Conservation (phyloP, 371 early-diverging fungal genomes). For the Entomophthora muscae region DNA sequence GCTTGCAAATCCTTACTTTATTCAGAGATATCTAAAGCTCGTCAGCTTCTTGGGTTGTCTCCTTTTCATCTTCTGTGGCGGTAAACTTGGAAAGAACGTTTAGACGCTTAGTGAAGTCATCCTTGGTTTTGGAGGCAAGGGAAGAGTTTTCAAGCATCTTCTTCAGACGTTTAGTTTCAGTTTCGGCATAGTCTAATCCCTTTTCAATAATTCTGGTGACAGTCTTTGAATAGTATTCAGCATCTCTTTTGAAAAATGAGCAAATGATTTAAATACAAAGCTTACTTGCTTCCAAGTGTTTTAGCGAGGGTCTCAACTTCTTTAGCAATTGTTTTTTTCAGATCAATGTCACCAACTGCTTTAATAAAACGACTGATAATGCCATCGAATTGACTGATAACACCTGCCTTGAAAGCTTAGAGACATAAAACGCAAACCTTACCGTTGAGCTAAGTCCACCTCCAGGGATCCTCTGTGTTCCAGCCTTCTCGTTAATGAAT, state of each 20-base stretch:
- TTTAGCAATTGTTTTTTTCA: slow-evolving; percentile 1
- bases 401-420: slow-evolving; percentile 36
- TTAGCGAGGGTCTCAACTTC: slow-evolving; percentile 2
- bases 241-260: slow-evolving; percentile 12
- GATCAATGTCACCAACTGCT: slow-evolving; percentile 14
- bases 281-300: slow-evolving; percentile 5
- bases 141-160: slow-evolving; percentile 41
- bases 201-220: slow-evolving; percentile 46
- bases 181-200: slow-evolving; percentile 33
- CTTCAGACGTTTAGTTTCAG: slow-evolving; percentile 45
- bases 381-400: slow-evolving; percentile 42
- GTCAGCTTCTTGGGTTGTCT: neutral
- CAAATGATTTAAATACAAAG: slow-evolving; percentile 1
- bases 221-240: slow-evolving; percentile 51
- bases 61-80: slow-evolving; percentile 14
- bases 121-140: slow-evolving; percentile 37
- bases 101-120: slow-evolving; percentile 52
- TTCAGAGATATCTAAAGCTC: neutral
- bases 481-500: slow-evolving; percentile 76
- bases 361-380: slow-evolving; percentile 40
- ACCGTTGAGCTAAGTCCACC: slow-evolving; percentile 43
- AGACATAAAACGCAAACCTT: slow-evolving; percentile 4
- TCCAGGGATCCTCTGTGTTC: slow-evolving; percentile 58
- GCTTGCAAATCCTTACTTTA: neutral
- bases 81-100: slow-evolving; percentile 52